Percentiles rank a stretch among this genome's conserved stretches.
Evolutionary conservation across 345 rosid species (phyloP).

Genomic region (Eucalyptus globulus): DNA sequence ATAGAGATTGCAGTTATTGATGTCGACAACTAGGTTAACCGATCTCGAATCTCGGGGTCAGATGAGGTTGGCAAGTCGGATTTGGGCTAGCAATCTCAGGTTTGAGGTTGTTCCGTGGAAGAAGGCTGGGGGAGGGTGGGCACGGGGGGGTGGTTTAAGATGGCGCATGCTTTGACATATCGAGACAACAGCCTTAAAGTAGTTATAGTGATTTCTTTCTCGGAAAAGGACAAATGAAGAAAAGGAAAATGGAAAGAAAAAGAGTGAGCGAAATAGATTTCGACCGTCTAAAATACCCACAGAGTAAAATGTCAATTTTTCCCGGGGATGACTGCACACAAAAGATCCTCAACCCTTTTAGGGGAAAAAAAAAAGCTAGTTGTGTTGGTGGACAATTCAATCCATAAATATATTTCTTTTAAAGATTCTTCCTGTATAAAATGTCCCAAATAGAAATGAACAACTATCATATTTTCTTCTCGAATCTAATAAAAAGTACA

Average conservation of each 20-base stretch:
- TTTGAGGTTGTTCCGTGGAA: background rate
- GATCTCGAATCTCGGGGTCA: background rate
- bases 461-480: background rate
- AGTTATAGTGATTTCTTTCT: background rate
- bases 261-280: background rate
- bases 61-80: background rate
- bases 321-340: background rate
- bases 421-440: background rate
- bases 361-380: background rate
- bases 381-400: background rate
- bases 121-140: background rate
- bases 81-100: background rate
- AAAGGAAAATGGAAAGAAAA: background rate
- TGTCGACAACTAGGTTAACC: background rate
- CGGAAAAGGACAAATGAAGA: background rate
- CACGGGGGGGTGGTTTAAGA: background rate
- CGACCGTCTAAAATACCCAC: background rate
- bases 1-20: background rate
- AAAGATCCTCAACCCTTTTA: background rate
- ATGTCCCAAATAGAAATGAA: background rate
- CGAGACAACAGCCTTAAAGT: background rate
- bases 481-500: background rate
- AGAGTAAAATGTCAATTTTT: background rate
- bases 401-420: background rate
- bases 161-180: background rate